Percentiles rank a stretch among this genome's conserved stretches.
phyloP scores from a whole-genome alignment of 805 yeast species.

The Candida ascalaphidarum region DNA sequence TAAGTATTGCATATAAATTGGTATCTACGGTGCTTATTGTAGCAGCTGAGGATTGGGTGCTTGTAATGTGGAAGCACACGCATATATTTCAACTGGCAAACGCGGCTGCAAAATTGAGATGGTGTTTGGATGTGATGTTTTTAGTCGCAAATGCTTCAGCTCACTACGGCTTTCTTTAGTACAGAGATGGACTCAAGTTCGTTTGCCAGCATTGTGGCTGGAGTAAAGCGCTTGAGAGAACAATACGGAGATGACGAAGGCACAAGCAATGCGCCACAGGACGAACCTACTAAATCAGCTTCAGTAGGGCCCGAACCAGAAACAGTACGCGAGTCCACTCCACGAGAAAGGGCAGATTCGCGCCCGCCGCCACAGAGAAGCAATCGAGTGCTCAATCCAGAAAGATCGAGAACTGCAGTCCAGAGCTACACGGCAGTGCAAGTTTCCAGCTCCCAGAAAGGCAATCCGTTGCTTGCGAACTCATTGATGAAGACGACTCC shows the following conservation, averaged over 20 bases:
- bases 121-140: neutral
- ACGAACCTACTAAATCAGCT: no score
- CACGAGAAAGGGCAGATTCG: slow-evolving; percentile 8
- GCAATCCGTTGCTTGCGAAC: slow-evolving; percentile 57
- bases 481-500: slow-evolving; percentile 40
- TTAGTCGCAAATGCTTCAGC: neutral
- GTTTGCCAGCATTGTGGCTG: slow-evolving; percentile 62
- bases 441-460: slow-evolving; percentile 60
- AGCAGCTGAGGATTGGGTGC: no score
- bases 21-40: no score
- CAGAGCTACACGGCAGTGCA: slow-evolving; percentile 27
- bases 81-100: no score
- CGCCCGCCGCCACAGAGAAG: slow-evolving; percentile 5
- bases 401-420: neutral
- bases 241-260: slow-evolving; percentile 10
- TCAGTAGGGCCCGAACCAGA: neutral
- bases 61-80: no score
- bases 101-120: neutral
- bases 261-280: no score
- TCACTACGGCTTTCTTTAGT: neutral
- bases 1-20: no score
- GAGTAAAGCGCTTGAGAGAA: slow-evolving; percentile 55
- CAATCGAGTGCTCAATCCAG: neutral
- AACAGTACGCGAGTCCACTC: slow-evolving; percentile 1
- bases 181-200: slow-evolving; percentile 46